These are phyloP conservation scores for Dryas integrifolia DNA, from an alignment of 331 rosid species.

Conservation along the genomic window DNA sequence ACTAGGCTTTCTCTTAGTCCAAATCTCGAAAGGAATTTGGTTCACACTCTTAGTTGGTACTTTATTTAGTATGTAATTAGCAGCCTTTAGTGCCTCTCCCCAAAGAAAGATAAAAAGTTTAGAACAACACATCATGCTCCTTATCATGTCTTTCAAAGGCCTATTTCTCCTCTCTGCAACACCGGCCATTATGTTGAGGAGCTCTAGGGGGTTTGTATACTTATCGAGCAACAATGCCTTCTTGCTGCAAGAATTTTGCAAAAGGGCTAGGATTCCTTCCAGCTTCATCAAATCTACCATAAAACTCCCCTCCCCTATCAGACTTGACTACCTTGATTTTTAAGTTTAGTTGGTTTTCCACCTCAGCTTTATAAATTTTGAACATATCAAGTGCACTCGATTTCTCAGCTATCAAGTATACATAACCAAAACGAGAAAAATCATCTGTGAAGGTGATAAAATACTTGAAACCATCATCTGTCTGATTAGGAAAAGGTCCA, in stretches of 20 bases:
- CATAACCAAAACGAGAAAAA: neutral
- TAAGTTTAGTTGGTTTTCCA: neutral
- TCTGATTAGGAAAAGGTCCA: neutral
- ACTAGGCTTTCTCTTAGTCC: neutral
- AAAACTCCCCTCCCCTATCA: neutral
- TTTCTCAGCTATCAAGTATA: neutral
- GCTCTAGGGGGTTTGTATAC: neutral
- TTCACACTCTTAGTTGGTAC: neutral
- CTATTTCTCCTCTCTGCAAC: constrained; percentile 5
- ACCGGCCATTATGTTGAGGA: neutral
- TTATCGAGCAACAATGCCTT: neutral
- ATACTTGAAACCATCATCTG: neutral
- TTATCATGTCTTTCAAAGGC: neutral
- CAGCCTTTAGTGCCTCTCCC: neutral
- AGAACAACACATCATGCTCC: neutral
- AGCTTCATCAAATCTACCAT: neutral
- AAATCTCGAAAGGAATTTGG: neutral
- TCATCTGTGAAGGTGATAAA: neutral
- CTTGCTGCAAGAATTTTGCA: too few relatives aligned
- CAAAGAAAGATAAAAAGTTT: neutral
- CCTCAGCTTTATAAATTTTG: neutral
- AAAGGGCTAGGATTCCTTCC: too few relatives aligned
- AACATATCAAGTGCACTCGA: neutral
- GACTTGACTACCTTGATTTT: neutral
- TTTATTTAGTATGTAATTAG: neutral